These are phyloP conservation scores for Blepharisma undulans DNA, from an alignment of 169 alveolate genomes.

Conservation along the genomic window DNA sequence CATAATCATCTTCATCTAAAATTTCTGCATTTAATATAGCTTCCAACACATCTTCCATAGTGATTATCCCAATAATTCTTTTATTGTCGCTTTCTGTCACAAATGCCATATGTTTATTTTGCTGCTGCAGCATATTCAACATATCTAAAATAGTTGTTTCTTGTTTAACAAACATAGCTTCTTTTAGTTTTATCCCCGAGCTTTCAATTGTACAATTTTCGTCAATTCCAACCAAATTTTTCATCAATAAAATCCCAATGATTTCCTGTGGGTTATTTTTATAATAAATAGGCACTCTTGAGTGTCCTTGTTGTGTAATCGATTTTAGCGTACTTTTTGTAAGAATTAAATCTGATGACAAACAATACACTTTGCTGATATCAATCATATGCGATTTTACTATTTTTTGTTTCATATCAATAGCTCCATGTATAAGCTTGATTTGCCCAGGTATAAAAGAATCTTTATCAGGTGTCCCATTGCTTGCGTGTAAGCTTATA, in stretches of 20 bases:
- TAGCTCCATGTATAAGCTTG: constrained; percentile 73
- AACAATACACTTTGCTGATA: constrained; percentile 66
- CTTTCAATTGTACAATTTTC: neutral
- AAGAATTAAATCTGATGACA: constrained; percentile 59
- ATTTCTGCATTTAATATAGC: constrained; percentile 45
- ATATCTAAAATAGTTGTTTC: neutral
- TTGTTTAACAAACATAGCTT: neutral
- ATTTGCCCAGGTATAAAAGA: constrained; percentile 56
- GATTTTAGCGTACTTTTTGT: constrained; percentile 54
- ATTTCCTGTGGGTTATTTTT: constrained; percentile 34
- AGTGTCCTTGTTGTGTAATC: constrained; percentile 77
- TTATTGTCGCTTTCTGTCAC: constrained; percentile 31
- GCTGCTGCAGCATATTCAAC: neutral
- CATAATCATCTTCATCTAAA: constrained; percentile 61
- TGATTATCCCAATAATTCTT: constrained; percentile 50
- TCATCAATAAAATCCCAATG: neutral
- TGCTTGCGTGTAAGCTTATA: constrained; percentile 59
- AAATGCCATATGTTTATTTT: neutral
- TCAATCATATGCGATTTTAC: constrained; percentile 70
- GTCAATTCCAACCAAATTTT: neutral
- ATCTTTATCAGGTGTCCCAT: constrained; percentile 40
- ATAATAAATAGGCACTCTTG: constrained; percentile 84
- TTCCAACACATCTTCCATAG: constrained; percentile 59
- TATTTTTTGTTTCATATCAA: constrained; percentile 74
- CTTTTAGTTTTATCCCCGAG: neutral